Evolutionary conservation across 306 rosid species (phyloP).

Genomic region (Rosa persica): DNA sequence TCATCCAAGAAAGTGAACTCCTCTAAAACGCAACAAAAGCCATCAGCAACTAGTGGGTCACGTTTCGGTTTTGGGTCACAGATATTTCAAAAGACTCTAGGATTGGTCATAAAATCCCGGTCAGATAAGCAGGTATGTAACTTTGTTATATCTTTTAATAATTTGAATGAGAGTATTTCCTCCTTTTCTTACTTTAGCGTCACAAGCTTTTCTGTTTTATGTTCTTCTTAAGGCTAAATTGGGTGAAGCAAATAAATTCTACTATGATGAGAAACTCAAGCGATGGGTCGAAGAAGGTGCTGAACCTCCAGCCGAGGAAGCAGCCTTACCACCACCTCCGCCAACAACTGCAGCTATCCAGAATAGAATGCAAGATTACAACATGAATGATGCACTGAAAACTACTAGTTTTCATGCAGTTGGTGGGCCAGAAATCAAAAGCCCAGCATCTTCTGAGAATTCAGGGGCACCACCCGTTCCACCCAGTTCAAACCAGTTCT

Average conservation of each 20-base stretch:
- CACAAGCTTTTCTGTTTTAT: not conserved
- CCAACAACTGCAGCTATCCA: slow-evolving; percentile 62
- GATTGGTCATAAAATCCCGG: slow-evolving; percentile 63
- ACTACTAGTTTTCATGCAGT: slow-evolving; percentile 19
- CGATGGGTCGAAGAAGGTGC: slow-evolving; percentile 86
- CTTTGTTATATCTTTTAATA: not conserved
- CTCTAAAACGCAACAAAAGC: slow-evolving; percentile 43
- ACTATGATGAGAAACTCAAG: slow-evolving; percentile 77
- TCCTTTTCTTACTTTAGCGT: not conserved
- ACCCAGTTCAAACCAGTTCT: slow-evolving; percentile 61
- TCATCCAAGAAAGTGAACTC: slow-evolving; percentile 40
- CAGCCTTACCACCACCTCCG: slow-evolving; percentile 69
- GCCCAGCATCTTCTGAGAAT: slow-evolving; percentile 37
- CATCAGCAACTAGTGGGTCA: slow-evolving; percentile 40
- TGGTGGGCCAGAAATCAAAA: slow-evolving; percentile 28
- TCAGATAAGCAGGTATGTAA: slow-evolving; percentile 53
- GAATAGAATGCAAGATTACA: slow-evolving; percentile 55
- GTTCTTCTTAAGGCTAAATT: slow-evolving; percentile 61
- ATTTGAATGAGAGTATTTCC: not conserved
- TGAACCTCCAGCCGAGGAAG: slow-evolving; percentile 64
- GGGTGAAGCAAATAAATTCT: slow-evolving; percentile 69
- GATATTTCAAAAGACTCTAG: slow-evolving; percentile 67
- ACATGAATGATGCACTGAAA: slow-evolving; percentile 15
- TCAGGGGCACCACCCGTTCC: slow-evolving; percentile 63
- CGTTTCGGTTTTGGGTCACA: slow-evolving; percentile 65